Conservation (phyloP, 306 rosid genomes). For the Clitoria ternatea region DNA sequence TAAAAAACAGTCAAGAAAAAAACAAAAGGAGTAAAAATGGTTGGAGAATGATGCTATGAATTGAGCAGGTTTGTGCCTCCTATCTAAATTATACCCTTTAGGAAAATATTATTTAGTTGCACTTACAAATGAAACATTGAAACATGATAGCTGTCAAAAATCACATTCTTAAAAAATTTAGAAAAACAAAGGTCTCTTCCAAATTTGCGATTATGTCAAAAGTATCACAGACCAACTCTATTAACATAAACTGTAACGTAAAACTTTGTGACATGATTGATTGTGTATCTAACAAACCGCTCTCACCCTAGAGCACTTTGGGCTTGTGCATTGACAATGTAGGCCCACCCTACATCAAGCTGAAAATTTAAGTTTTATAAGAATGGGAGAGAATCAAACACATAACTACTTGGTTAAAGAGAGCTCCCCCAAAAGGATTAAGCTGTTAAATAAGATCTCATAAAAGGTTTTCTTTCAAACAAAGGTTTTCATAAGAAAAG, state of each 20-base stretch:
- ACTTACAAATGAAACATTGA: not conserved
- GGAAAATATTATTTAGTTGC: not conserved
- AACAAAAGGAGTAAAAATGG: too few relatives aligned
- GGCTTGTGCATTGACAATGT: slow-evolving; percentile 2
- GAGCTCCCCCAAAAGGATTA: not conserved
- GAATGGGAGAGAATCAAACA: not conserved
- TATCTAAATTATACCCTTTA: not conserved
- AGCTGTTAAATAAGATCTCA: not conserved
- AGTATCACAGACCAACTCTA: not conserved
- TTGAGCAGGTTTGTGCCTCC: not conserved
- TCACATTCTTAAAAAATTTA: not conserved
- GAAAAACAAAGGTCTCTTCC: not conserved
- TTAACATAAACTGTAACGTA: not conserved
- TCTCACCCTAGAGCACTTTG: not conserved
- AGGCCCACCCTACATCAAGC: not conserved
- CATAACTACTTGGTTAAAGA: not conserved
- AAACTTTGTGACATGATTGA: not conserved
- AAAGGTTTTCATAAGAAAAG: not conserved
- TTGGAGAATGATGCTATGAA: not conserved
- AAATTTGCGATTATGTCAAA: not conserved
- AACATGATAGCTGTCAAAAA: not conserved
- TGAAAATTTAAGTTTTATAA: not conserved
- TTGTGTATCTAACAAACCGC: not conserved
- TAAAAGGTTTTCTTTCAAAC: slow-evolving; percentile 10
- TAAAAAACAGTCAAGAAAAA: too few relatives aligned